Percentiles rank a stretch among this genome's conserved stretches.
These are phyloP conservation scores for Russula dissimulans DNA, from an alignment of 768 basidiomycete genomes.

Conservation along the genomic window DNA sequence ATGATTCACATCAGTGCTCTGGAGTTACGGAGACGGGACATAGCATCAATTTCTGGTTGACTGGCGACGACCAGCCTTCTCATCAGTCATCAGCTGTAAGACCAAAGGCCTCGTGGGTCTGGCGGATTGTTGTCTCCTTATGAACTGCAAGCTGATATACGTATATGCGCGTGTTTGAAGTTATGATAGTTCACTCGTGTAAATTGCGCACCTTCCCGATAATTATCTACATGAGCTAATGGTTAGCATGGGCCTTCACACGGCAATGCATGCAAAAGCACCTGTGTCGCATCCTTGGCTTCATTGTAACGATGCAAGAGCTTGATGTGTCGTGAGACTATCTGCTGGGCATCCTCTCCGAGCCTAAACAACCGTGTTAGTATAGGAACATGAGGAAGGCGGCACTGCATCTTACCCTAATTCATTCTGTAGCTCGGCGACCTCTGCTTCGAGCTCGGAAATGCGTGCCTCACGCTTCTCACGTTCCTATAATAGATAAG, in stretches of 20 bases:
- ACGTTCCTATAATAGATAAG: conserved; percentile 1
- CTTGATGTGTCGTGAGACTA: conserved; percentile 56
- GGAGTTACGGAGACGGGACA: background rate
- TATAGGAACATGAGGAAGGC: background rate
- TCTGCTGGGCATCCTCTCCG: conserved; percentile 39
- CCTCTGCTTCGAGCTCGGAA: conserved; percentile 12
- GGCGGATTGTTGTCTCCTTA: conserved; percentile 58
- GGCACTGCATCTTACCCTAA: conserved; percentile 8
- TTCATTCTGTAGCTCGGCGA: conserved; percentile 9
- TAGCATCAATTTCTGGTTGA: background rate
- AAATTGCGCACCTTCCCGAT: conserved; percentile 53
- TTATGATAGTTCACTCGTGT: background rate
- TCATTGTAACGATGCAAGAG: conserved; percentile 68
- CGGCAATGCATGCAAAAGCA: conserved; percentile 16
- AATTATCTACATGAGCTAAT: conserved; percentile 41
- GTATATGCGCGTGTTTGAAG: conserved; percentile 11
- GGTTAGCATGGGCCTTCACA: background rate
- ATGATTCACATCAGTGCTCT: background rate
- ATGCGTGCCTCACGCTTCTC: conserved; percentile 14
- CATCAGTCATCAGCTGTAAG: conserved; percentile 48
- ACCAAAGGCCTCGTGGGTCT: conserved; percentile 66
- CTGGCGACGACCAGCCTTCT: background rate
- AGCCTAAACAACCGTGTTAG: conserved; percentile 21
- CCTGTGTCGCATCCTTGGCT: conserved; percentile 74
- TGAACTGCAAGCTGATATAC: conserved; percentile 55